phyloP scores from a whole-genome alignment of 805 yeast species.

The Yarrowia bubula region DNA sequence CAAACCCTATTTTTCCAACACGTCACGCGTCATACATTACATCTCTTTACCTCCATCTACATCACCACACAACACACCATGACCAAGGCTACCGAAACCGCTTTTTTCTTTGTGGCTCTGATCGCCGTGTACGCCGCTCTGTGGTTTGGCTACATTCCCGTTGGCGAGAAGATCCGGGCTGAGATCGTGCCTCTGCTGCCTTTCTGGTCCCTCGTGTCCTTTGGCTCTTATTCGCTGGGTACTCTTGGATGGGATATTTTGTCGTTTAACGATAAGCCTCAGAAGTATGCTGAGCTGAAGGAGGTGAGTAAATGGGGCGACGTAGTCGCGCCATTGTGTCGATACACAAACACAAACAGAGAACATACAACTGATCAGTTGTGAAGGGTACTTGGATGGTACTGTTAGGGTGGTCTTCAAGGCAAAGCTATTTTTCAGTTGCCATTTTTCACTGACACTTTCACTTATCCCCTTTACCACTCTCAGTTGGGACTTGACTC shows the following conservation, averaged over 20 bases:
- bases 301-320: conserved; percentile 39
- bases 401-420: too few relatives aligned
- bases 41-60: background rate
- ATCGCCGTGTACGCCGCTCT: conserved; percentile 55
- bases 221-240: conserved; percentile 67
- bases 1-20: background rate
- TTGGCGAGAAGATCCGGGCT: conserved; percentile 46
- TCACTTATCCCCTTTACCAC: too few relatives aligned
- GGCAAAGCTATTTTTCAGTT: too few relatives aligned
- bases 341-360: too few relatives aligned
- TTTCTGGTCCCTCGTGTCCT: conserved; percentile 65
- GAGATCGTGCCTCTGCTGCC: conserved; percentile 67
- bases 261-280: conserved; percentile 70
- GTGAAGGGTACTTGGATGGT: too few relatives aligned
- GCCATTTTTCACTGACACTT: too few relatives aligned
- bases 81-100: conserved; percentile 69
- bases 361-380: too few relatives aligned
- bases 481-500: background rate
- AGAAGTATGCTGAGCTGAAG: conserved; percentile 60
- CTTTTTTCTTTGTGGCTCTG: conserved; percentile 46
- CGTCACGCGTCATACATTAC: conserved; percentile 12
- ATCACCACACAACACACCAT: conserved; percentile 38
- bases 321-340: too few relatives aligned
- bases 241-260: conserved; percentile 67
- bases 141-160: conserved; percentile 53